Conservation (phyloP, 1,284 basidiomycete species). For the Papiliotrema terrestris region DNA sequence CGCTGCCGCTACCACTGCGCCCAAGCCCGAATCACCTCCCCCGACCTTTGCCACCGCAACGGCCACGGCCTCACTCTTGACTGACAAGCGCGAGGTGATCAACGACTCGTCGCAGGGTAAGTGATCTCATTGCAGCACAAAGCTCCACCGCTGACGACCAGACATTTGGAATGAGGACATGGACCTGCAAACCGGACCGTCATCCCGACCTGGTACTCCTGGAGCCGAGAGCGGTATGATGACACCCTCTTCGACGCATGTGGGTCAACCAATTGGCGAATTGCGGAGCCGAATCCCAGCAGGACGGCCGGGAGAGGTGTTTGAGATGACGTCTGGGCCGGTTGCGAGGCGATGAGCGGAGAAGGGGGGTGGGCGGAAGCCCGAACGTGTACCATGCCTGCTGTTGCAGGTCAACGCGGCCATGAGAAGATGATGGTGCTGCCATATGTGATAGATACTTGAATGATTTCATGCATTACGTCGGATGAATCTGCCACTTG, state of each 20-base stretch:
- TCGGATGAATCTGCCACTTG: no score
- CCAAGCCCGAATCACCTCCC: conserved; percentile 33
- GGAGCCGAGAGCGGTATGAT: conserved; percentile 10
- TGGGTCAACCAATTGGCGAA: conserved; percentile 1
- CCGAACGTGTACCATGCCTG: no score
- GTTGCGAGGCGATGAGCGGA: conserved; percentile 8
- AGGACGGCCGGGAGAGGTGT: conserved; percentile 10
- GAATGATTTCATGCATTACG: no score
- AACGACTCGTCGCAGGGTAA: conserved; percentile 38
- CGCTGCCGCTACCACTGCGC: conserved; percentile 38
- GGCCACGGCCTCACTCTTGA: conserved; percentile 24
- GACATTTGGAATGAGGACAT: conserved; percentile 41
- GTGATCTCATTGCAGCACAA: background rate
- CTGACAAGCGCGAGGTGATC: conserved; percentile 35
- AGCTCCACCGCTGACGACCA: background rate
- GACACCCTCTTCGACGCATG: conserved; percentile 5
- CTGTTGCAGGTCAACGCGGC: background rate
- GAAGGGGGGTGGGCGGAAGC: background rate
- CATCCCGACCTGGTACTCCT: conserved; percentile 28
- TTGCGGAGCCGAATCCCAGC: conserved; percentile 1
- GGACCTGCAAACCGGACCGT: conserved; percentile 13
- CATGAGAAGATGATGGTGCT: no score
- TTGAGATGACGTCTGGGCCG: conserved; percentile 22
- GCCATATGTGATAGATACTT: no score
- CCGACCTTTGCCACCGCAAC: conserved; percentile 45